These are phyloP conservation scores for Aphanomyces euteiches DNA, from an alignment of 352 stramenopile genomes.

Conservation along the genomic window DNA sequence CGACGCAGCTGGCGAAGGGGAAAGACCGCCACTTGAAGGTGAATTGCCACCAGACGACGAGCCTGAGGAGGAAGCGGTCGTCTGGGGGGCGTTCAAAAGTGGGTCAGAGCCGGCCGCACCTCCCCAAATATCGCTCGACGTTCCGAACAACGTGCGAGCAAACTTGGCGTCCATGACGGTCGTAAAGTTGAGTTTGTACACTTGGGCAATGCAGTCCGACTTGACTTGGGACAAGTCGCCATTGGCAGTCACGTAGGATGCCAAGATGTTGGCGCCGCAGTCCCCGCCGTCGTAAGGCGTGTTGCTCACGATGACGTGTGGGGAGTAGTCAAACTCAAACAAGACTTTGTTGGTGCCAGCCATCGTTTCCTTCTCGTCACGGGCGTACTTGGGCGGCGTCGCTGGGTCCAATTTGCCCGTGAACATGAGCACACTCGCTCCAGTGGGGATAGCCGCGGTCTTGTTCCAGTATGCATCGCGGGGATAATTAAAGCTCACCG, in stretches of 20 bases:
- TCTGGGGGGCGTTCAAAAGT: too few species aligned
- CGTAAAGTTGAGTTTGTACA: slow-evolving; percentile 31
- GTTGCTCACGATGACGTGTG: slow-evolving; percentile 13
- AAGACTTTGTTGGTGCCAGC: slow-evolving; percentile 10
- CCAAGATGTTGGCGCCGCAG: slow-evolving; percentile 46
- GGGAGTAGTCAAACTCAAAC: slow-evolving; percentile 11
- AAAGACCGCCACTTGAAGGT: too few species aligned
- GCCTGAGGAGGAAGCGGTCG: too few species aligned
- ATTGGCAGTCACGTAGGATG: slow-evolving; percentile 40
- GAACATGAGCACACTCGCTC: slow-evolving; percentile 46
- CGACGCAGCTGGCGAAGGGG: too few species aligned
- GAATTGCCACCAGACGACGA: too few species aligned
- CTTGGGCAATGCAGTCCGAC: slow-evolving; percentile 40
- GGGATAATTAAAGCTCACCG: slow-evolving; percentile 36
- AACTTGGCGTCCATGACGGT: slow-evolving; percentile 12
- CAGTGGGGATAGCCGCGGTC: slow-evolving; percentile 42
- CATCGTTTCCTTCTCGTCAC: slow-evolving; percentile 6
- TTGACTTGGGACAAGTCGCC: slow-evolving; percentile 40
- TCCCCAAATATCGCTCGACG: slow-evolving; percentile 5
- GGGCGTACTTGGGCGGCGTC: slow-evolving; percentile 15
- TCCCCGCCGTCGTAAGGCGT: not conserved
- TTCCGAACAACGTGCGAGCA: slow-evolving; percentile 6
- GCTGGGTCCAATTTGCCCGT: not conserved
- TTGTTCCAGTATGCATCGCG: slow-evolving; percentile 70
- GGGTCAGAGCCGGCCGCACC: slow-evolving; percentile 2